Conservation (phyloP, 768 basidiomycete genomes). For the Hydnum rufescens region DNA sequence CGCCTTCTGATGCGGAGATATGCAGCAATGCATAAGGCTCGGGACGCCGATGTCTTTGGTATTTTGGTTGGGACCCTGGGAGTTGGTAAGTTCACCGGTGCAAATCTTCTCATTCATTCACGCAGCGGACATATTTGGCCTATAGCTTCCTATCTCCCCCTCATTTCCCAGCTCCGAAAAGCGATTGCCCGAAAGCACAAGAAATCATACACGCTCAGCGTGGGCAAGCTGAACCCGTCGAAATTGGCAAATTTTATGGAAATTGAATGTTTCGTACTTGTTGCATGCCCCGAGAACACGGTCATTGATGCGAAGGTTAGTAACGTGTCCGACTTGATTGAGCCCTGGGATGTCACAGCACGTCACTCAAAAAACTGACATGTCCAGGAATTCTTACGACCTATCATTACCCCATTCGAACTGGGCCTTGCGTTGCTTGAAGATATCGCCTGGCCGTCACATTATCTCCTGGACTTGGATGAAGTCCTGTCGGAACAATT, state of each 20-base stretch:
- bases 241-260: constrained; percentile 94
- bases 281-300: constrained; percentile 88
- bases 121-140: not conserved
- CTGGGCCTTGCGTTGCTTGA: constrained; percentile 58
- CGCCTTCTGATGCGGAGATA: constrained; percentile 79
- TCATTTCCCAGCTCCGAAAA: constrained; percentile 63
- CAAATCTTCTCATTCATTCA: not conserved
- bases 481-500: too few species aligned
- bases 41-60: constrained; percentile 85
- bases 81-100: constrained; percentile 34
- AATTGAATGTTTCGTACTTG: constrained; percentile 87
- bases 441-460: constrained; percentile 51
- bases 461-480: constrained; percentile 63
- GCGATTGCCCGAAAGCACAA: constrained; percentile 48
- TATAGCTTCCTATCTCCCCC: constrained; percentile 63
- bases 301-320: constrained; percentile 25
- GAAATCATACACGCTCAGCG: constrained; percentile 87
- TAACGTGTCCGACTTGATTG: too few species aligned
- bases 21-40: constrained; percentile 64
- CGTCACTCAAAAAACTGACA: not conserved
- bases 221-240: constrained; percentile 85
- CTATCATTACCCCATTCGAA: constrained; percentile 90
- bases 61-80: constrained; percentile 90
- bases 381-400: constrained; percentile 66
- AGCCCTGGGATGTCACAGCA: not conserved